Evolutionary conservation across 257 asterid genomes (phyloP).

Genomic region (Nicotiana sylvestris): DNA sequence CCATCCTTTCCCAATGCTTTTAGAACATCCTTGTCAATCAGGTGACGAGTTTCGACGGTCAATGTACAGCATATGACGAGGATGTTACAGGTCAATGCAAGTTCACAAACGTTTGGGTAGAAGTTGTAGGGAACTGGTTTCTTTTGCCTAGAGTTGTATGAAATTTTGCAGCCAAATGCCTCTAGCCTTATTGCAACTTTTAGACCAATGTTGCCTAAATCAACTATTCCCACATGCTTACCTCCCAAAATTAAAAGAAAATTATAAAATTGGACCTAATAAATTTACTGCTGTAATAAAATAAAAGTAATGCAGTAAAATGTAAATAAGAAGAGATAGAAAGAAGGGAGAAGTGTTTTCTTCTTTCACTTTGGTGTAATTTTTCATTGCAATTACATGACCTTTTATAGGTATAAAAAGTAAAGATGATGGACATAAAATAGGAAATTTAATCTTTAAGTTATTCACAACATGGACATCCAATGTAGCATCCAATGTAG

Average conservation of each 20-base stretch:
- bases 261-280: neutral
- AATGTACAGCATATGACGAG: constrained; percentile 27
- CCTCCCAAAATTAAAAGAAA: neutral
- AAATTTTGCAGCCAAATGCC: constrained; percentile 37
- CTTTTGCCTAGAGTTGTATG: constrained; percentile 35
- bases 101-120: constrained; percentile 16
- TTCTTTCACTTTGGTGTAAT: no score
- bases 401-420: no score
- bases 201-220: constrained; percentile 29
- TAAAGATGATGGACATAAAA: no score
- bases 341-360: no score
- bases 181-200: constrained; percentile 27
- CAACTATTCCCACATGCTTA: constrained; percentile 27
- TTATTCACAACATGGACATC: no score
- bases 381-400: no score
- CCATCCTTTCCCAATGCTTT: constrained; percentile 34
- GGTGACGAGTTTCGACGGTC: constrained; percentile 22
- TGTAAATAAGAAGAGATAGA: no score
- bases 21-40: constrained; percentile 28
- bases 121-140: constrained; percentile 18
- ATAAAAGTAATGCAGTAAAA: no score
- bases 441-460: no score
- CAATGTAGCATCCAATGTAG: no score
- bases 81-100: constrained; percentile 24
- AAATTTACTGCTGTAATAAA: no score